Percentiles rank a stretch among this genome's conserved stretches.
These are phyloP conservation scores for Ephemerocybe angulata DNA, from an alignment of 768 basidiomycete species.

Conservation along the genomic window DNA sequence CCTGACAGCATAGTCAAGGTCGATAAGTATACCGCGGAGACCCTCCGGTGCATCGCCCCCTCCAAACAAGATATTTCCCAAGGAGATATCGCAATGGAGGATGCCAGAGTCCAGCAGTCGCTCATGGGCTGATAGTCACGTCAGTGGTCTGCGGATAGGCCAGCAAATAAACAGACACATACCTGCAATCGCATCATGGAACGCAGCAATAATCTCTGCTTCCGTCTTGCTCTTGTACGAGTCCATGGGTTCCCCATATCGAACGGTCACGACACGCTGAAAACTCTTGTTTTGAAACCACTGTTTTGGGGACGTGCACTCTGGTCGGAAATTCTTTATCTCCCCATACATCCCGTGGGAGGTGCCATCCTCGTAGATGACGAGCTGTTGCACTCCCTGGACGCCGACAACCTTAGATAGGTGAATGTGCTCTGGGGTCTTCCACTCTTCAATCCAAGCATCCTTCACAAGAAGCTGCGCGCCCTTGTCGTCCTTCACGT, in stretches of 20 bases:
- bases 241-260: not conserved
- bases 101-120: not conserved
- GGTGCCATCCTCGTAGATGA: not conserved
- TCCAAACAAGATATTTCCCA: not conserved
- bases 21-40: not conserved
- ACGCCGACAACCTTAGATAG: not conserved
- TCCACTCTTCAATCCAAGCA: not conserved
- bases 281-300: not conserved
- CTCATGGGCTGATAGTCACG: too few relatives aligned
- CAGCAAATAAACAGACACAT: not conserved
- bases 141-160: too few relatives aligned
- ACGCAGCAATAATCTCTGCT: not conserved
- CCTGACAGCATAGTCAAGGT: not conserved
- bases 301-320: too few relatives aligned
- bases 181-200: not conserved
- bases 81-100: not conserved
- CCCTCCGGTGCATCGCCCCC: not conserved
- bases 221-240: not conserved
- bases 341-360: not conserved
- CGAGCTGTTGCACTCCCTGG: not conserved
- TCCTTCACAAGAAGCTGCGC: not conserved
- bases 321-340: not conserved
- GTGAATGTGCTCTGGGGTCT: not conserved
- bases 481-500: not conserved
- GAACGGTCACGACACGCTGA: not conserved